phyloP scores from a whole-genome alignment of 2,329 filamentous ascomycete species.

The Aspergillus eucalypticola region DNA sequence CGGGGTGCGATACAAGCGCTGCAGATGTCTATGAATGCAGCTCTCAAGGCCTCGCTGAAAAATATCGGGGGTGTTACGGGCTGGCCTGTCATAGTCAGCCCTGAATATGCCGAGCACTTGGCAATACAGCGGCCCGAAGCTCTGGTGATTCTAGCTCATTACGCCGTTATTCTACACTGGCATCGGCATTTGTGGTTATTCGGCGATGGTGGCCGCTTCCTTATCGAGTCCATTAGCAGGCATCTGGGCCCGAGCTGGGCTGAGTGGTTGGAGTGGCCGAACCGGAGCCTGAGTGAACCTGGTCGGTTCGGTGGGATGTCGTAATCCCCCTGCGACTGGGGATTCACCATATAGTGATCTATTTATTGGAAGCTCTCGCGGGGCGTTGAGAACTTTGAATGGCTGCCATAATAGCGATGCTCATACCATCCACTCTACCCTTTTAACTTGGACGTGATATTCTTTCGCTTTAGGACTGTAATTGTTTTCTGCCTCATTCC shows the following conservation, averaged over 20 bases:
- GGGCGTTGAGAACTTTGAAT: too few relatives aligned
- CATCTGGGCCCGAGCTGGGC: constrained; percentile 31
- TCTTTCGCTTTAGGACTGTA: too few relatives aligned
- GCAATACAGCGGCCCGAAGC: constrained; percentile 37
- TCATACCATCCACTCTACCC: too few relatives aligned
- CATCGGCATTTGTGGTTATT: constrained; percentile 39
- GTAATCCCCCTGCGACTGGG: too few relatives aligned
- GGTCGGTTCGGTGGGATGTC: too few relatives aligned
- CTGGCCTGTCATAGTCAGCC: constrained; percentile 33
- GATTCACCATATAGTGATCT: too few relatives aligned
- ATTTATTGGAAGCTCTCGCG: too few relatives aligned
- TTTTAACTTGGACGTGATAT: too few relatives aligned
- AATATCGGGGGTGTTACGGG: constrained; percentile 8
- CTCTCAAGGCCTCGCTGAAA: not conserved
- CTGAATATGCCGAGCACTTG: constrained; percentile 33
- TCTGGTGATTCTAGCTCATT: constrained; percentile 42
- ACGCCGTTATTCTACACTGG: constrained; percentile 38
- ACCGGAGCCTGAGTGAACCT: not conserved
- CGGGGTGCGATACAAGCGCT: constrained; percentile 11
- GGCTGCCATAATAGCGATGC: too few relatives aligned
- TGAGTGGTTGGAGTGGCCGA: constrained; percentile 32
- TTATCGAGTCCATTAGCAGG: constrained; percentile 25
- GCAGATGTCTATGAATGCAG: constrained; percentile 11
- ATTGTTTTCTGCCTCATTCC: too few relatives aligned
- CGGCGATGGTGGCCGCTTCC: constrained; percentile 30